Base-by-base conservation (phyloP, 2,329 filamentous ascomycete genomes). In the Xylariaceae sp. region DNA sequence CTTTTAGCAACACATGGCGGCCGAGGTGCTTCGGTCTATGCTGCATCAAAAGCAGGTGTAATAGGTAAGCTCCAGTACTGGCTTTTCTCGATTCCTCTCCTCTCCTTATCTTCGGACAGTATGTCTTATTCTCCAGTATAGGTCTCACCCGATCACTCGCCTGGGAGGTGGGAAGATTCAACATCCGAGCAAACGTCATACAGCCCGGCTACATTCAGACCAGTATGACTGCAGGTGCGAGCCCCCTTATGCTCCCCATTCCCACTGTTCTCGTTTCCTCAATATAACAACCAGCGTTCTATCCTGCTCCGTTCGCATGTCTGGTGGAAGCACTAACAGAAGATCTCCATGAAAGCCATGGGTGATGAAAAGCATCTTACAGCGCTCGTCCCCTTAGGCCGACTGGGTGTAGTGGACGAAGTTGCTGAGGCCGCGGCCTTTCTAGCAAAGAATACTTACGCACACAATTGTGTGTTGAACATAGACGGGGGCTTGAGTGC, bases 381-480 rank as follows among this genome's bases (percentile, higher is more conserved):
- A 61, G 72, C 73, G 60, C 72, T 77, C 53, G 91, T 91, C 53
- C 90, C 90, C 1, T 70, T 83, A 13, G 75, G 76, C 35, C 85
- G 90, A 35, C 84, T 93, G 63, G 91, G 89, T 13, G 75, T 77
- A 39, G 77, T 82, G 6, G 78, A 83, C 30, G 91, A 96, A 72
- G 83, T 95, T 37, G 90, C 91, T n/a, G 86, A 92, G 69, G 90
- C 91, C 57, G 89, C 88, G 51, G 70, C 88, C 34, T 96, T 95
- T 72, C 80, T 96, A 13, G 88, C 84, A 35, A 80, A 81, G 51
- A 96, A 94, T 73, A 77, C 83, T 63, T 96, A 93, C 74, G 89
- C 90, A 58, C 93, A 93, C 72, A 95, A 95, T 65, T 94, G 90
- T 72, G 81, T 92, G 54, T 78, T 96, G 55, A 94, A 92, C 72